phyloP scores from a whole-genome alignment of 192 early-diverging fungal species.

The Backusella westeae region DNA sequence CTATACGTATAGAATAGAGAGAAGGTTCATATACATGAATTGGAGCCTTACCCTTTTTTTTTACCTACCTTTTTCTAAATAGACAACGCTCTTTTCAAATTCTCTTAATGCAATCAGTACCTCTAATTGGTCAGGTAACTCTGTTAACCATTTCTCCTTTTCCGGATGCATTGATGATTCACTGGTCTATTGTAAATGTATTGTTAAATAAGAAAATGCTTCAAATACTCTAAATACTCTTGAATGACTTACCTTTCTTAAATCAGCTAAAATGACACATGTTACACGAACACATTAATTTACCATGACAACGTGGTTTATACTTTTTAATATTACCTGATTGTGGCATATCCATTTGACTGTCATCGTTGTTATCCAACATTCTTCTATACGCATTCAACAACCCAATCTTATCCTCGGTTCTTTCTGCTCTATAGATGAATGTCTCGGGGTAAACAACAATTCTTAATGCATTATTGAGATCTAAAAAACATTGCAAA shows the following conservation, averaged over 20 bases:
- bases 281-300: neutral
- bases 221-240: neutral
- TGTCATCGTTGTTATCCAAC: slow-evolving; percentile 53
- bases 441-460: slow-evolving; percentile 80
- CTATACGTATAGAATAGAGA: neutral
- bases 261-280: neutral
- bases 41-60: neutral
- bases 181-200: neutral
- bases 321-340: neutral
- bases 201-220: neutral
- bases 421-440: slow-evolving; percentile 65
- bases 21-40: neutral
- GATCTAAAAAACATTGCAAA: slow-evolving; percentile 40
- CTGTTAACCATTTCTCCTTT: slow-evolving; percentile 61
- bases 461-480: slow-evolving; percentile 80
- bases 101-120: slow-evolving; percentile 91
- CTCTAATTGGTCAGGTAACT: slow-evolving; percentile 87
- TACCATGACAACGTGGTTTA: neutral
- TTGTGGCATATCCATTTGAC: slow-evolving; percentile 12
- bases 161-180: slow-evolving; percentile 9
- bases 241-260: slow-evolving; percentile 4
- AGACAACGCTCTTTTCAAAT: slow-evolving; percentile 76
- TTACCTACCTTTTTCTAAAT: slow-evolving; percentile 62
- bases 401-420: slow-evolving; percentile 69
- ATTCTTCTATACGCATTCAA: slow-evolving; percentile 56